These are phyloP conservation scores for Bretschneidera sinensis DNA, from an alignment of 345 rosid species.

Conservation along the genomic window DNA sequence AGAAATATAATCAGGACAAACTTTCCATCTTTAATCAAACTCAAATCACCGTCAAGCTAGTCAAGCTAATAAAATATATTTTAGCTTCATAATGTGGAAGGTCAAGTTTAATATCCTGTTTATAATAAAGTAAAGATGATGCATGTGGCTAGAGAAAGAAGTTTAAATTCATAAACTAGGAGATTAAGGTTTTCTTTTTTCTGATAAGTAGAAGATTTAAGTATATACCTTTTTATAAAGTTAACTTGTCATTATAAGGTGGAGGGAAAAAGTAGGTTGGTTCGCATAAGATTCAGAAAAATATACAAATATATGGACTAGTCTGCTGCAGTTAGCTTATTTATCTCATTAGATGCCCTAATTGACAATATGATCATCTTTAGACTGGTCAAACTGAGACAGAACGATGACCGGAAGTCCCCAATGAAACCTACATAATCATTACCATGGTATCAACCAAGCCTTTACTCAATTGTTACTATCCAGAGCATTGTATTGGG, in stretches of 20 bases:
- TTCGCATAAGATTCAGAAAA: constrained; percentile 23
- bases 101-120: constrained; percentile 20
- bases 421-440: constrained; percentile 4
- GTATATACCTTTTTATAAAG: constrained; percentile 19
- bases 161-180: constrained; percentile 10
- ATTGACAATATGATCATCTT: constrained; percentile 1
- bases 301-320: constrained; percentile 5
- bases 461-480: neutral
- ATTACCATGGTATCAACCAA: constrained; percentile 9
- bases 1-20: constrained; percentile 18
- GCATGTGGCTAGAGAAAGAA: constrained; percentile 13
- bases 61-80: constrained; percentile 20
- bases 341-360: constrained; percentile 6
- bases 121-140: constrained; percentile 20
- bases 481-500: constrained; percentile 1
- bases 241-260: constrained; percentile 19
- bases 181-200: constrained; percentile 10
- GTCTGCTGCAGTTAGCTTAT: constrained; percentile 10
- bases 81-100: constrained; percentile 21
- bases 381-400: constrained; percentile 13
- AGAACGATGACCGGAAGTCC: constrained; percentile 10
- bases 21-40: constrained; percentile 27
- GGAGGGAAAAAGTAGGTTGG: constrained; percentile 18
- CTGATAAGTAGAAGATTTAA: no score
- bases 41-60: constrained; percentile 39